Percentiles rank a stretch among this genome's conserved stretches.
Evolutionary conservation across 345 rosid genomes (phyloP).

Genomic region (Microthlaspi erraticum): DNA sequence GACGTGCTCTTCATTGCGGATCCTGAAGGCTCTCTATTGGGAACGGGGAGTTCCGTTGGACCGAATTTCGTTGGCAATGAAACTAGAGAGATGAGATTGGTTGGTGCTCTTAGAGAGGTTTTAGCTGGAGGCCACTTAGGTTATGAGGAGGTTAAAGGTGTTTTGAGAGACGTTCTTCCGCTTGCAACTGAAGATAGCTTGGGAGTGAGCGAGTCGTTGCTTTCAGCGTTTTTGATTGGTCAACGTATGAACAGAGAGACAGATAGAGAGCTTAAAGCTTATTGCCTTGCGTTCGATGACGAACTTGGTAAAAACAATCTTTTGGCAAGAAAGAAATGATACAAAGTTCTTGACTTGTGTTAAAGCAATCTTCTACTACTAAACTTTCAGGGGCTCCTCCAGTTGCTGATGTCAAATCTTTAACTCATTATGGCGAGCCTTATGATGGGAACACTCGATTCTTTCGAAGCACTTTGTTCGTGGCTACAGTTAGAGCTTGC

Average conservation of each 20-base stretch:
- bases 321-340: background rate
- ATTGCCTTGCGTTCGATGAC: slow-evolving; percentile 95
- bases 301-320: slow-evolving; percentile 67
- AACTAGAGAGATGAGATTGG: slow-evolving; percentile 84
- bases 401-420: slow-evolving; percentile 87
- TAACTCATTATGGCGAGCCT: slow-evolving; percentile 99
- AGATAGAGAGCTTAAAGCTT: slow-evolving; percentile 93
- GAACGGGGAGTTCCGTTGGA: slow-evolving; percentile 72
- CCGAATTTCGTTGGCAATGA: slow-evolving; percentile 77
- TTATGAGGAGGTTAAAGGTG: slow-evolving; percentile 92
- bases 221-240: slow-evolving; percentile 95
- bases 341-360: background rate
- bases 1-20: slow-evolving; percentile 94
- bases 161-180: slow-evolving; percentile 84
- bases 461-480: slow-evolving; percentile 86
- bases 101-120: slow-evolving; percentile 92
- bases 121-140: slow-evolving; percentile 97
- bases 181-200: slow-evolving; percentile 53
- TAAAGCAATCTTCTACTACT: slow-evolving; percentile 27
- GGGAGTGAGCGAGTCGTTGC: slow-evolving; percentile 86
- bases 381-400: slow-evolving; percentile 67
- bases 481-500: slow-evolving; percentile 94
- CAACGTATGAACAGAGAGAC: slow-evolving; percentile 98
- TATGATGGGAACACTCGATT: slow-evolving; percentile 96
- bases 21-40: slow-evolving; percentile 90